Conservation (phyloP, 805 yeast genomes). For the Helenozyma rhizophorensis region DNA sequence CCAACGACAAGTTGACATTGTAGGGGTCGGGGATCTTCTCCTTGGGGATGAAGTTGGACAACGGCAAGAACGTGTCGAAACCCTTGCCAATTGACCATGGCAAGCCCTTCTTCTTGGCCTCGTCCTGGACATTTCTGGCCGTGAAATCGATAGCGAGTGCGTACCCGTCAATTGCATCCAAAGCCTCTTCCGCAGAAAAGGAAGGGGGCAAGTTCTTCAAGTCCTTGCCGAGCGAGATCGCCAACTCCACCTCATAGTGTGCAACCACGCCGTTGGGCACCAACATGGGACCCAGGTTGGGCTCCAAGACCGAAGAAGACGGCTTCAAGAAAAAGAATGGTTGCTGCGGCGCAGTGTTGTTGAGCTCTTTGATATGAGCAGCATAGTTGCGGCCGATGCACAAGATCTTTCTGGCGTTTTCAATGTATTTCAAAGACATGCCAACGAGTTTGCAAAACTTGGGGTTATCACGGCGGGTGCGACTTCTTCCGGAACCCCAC, state of each 20-base stretch:
- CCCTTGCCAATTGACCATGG: constrained; percentile 98
- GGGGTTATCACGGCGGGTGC: no score
- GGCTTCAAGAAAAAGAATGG: constrained; percentile 96
- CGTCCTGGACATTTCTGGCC: constrained; percentile 93
- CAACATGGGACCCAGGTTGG: constrained; percentile 66
- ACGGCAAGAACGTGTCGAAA: constrained; percentile 90
- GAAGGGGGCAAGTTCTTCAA: constrained; percentile 57
- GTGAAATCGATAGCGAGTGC: constrained; percentile 91
- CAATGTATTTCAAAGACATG: constrained; percentile 44
- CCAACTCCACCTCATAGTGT: constrained; percentile 94
- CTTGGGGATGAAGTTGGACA: constrained; percentile 71
- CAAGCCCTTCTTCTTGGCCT: constrained; percentile 86
- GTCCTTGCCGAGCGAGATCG: constrained; percentile 62
- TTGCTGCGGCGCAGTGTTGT: constrained; percentile 72
- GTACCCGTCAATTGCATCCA: constrained; percentile 79
- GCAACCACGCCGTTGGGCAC: constrained; percentile 77
- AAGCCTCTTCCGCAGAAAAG: constrained; percentile 63
- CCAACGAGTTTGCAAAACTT: no score
- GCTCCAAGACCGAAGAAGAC: constrained; percentile 62
- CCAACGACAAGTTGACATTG: constrained; percentile 56
- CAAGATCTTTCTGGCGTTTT: constrained; percentile 68
- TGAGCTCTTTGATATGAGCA: constrained; percentile 90
- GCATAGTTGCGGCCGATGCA: constrained; percentile 97
- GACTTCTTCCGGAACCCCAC: no score
- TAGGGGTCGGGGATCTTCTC: constrained; percentile 66